Evolutionary conservation across 306 rosid genomes (phyloP).

Genomic region (Prunus armeniaca): DNA sequence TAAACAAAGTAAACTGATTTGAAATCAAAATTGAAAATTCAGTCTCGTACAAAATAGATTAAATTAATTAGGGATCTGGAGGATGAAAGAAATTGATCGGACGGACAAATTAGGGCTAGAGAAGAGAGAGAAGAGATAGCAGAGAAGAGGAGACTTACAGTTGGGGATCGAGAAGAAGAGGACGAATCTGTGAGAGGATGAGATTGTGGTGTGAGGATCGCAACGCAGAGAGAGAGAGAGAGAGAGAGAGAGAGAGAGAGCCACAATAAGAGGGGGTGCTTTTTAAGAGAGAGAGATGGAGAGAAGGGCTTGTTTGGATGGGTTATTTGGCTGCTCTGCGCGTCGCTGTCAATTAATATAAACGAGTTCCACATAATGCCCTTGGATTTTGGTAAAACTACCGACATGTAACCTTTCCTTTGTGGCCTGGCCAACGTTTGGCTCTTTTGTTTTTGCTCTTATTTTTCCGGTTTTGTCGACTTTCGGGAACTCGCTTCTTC

Average conservation of each 20-base stretch:
- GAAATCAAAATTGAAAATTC: not conserved
- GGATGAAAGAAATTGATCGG: slow-evolving; percentile 14
- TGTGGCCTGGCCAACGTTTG: not conserved
- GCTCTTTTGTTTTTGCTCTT: not conserved
- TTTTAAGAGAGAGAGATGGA: slow-evolving; percentile 39
- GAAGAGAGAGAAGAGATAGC: slow-evolving; percentile 31
- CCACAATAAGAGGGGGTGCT: slow-evolving; percentile 36
- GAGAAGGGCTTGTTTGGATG: slow-evolving; percentile 53
- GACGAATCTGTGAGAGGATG: slow-evolving; percentile 55
- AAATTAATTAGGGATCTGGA: slow-evolving; percentile 57
- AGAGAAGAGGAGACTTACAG: slow-evolving; percentile 56
- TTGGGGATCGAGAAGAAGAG: slow-evolving; percentile 56
- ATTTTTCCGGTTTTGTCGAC: slow-evolving; percentile 29
- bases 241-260: slow-evolving; percentile 39
- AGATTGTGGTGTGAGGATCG: slow-evolving; percentile 61
- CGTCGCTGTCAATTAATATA: slow-evolving; percentile 56
- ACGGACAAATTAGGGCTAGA: slow-evolving; percentile 14
- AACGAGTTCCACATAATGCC: slow-evolving; percentile 18
- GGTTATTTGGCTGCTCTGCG: slow-evolving; percentile 52
- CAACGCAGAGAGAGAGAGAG: slow-evolving; percentile 37
- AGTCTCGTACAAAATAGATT: not conserved
- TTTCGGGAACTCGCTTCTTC: slow-evolving; percentile 11
- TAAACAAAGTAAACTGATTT: not conserved
- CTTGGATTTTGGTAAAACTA: slow-evolving; percentile 41
- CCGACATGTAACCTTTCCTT: slow-evolving; percentile 9